These are phyloP conservation scores for Stylonectria norvegica DNA, from an alignment of 2,329 filamentous ascomycete species.

Conservation along the genomic window DNA sequence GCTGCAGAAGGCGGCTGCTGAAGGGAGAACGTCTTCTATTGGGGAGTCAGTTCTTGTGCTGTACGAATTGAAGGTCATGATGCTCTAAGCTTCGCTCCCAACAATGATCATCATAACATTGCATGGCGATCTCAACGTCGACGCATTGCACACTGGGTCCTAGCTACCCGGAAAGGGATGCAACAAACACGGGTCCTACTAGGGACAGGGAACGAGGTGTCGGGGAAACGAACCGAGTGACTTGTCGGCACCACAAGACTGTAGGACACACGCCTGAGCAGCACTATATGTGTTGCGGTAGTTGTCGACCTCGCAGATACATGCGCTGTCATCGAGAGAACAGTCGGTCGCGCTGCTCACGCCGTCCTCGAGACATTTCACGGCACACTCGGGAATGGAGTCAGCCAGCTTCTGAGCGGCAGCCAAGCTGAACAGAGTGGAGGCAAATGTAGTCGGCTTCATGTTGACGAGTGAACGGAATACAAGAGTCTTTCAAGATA, in stretches of 20 bases:
- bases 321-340: constrained; percentile 18
- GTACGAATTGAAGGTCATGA: too few relatives aligned
- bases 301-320: constrained; percentile 23
- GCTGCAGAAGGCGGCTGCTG: constrained; percentile 19
- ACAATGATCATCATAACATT: too few relatives aligned
- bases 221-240: constrained; percentile 13
- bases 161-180: too few relatives aligned
- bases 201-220: too few relatives aligned
- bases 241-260: constrained; percentile 38
- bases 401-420: constrained; percentile 17
- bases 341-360: constrained; percentile 18
- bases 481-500: too few relatives aligned
- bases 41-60: background rate
- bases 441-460: constrained; percentile 15
- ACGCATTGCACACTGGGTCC: too few relatives aligned
- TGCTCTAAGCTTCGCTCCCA: too few relatives aligned
- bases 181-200: too few relatives aligned
- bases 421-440: constrained; percentile 11
- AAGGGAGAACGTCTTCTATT: constrained; percentile 23
- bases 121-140: too few relatives aligned
- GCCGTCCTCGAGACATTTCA: constrained; percentile 18
- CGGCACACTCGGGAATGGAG: constrained; percentile 20
- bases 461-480: constrained; percentile 7
- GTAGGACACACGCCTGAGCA: constrained; percentile 40
- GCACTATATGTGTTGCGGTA: constrained; percentile 38